Evolutionary conservation across 1,284 basidiomycete species (phyloP).

Genomic region (Phlebopus sp.): DNA sequence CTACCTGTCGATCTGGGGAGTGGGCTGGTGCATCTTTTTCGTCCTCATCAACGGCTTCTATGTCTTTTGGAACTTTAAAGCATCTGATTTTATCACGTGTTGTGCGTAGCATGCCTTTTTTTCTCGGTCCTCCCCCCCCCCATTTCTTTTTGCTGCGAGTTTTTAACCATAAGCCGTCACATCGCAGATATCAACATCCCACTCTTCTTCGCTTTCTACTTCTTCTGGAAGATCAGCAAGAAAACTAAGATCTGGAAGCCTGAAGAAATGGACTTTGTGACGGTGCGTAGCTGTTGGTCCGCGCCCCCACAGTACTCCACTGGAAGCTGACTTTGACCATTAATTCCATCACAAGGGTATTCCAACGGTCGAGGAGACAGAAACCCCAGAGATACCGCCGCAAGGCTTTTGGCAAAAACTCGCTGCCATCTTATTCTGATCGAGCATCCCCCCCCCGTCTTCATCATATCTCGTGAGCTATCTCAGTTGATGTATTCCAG

Average conservation of each 20-base stretch:
- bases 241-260: constrained; percentile 48
- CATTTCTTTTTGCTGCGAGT: no score
- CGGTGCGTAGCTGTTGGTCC: constrained; percentile 25
- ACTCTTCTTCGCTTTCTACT: constrained; percentile 9
- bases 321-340: no score
- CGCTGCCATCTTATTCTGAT: constrained; percentile 37
- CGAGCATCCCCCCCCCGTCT: no score
- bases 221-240: constrained; percentile 48
- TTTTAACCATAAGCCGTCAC: no score
- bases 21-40: constrained; percentile 40
- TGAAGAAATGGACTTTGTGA: constrained; percentile 60
- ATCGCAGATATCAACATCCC: constrained; percentile 14
- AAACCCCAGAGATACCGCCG: constrained; percentile 39
- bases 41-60: constrained; percentile 39
- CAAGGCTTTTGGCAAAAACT: constrained; percentile 36
- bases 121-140: not conserved
- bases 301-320: not conserved
- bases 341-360: constrained; percentile 37
- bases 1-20: constrained; percentile 38
- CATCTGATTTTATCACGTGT: constrained; percentile 2
- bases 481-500: no score
- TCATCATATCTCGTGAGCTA: no score
- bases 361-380: constrained; percentile 53
- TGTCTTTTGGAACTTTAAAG: constrained; percentile 41
- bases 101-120: constrained; percentile 1